Percentiles rank a stretch among this genome's conserved stretches.
Evolutionary conservation across 495 filamentous ascomycete species (phyloP).

Genomic region (Chlorociboria aeruginascens): DNA sequence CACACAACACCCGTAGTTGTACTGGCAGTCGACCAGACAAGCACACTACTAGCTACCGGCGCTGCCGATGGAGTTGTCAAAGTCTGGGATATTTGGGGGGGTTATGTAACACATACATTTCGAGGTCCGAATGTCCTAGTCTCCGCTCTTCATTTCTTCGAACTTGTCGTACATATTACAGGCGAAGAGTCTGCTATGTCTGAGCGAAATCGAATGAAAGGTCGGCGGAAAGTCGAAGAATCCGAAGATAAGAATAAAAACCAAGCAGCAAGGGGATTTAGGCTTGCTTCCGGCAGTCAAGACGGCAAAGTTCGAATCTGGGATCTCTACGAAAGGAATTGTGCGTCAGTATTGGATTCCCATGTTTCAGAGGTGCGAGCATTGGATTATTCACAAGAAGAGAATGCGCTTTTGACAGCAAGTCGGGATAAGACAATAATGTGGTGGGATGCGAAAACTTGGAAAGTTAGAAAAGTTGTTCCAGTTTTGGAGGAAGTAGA

Average conservation of each 20-base stretch:
- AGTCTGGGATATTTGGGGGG: slow-evolving; percentile 88
- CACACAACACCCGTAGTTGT: slow-evolving; percentile 82
- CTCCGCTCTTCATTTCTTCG: slow-evolving; percentile 85
- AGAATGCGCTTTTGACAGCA: slow-evolving; percentile 73
- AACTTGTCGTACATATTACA: slow-evolving; percentile 38
- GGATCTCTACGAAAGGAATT: slow-evolving; percentile 74
- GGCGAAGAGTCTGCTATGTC: slow-evolving; percentile 23
- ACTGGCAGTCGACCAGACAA: slow-evolving; percentile 67
- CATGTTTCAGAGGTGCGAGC: slow-evolving; percentile 87
- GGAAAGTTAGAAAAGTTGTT: slow-evolving; percentile 74
- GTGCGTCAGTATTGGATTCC: slow-evolving; percentile 63
- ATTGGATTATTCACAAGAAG: slow-evolving; percentile 63
- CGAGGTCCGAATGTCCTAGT: slow-evolving; percentile 83
- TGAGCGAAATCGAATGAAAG: slow-evolving; percentile 19
- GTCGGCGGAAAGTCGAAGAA: slow-evolving; percentile 25
- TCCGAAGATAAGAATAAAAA: slow-evolving; percentile 31
- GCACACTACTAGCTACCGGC: slow-evolving; percentile 84
- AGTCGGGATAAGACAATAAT: slow-evolving; percentile 90
- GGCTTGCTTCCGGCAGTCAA: slow-evolving; percentile 81
- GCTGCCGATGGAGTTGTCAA: slow-evolving; percentile 87
- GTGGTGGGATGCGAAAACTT: slow-evolving; percentile 74
- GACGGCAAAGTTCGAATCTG: slow-evolving; percentile 87
- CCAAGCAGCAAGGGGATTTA: slow-evolving; percentile 42
- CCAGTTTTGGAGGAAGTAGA: slow-evolving; percentile 81
- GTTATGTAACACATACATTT: slow-evolving; percentile 90